Evolutionary conservation across 805 yeast genomes (phyloP), one percentile per base, ranked within the genome.

Genomic region (Clavispora carvajalis): DNA sequence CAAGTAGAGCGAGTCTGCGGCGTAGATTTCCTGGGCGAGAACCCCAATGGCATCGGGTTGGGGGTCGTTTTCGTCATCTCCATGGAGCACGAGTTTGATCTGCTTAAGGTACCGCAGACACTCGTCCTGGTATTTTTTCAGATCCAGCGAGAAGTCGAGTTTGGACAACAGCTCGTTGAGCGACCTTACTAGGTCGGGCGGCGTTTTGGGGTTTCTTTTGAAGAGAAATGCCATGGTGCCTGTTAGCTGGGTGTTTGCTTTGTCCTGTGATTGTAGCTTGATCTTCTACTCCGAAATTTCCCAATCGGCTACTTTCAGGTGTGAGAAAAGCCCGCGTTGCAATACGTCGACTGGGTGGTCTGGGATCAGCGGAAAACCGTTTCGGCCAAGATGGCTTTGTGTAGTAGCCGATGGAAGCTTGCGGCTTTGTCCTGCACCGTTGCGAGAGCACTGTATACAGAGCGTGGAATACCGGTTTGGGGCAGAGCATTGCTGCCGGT

Each of bases 141-240:
- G 38, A 45, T 75, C 79, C 22, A 54, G 54, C 7, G 65, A 52
- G 9, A 58, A 47, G 45, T 80, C 85, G 16, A 84, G 67, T 56
- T 84, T 84, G 12, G 70, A 57, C 9, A 89, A 71, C 53, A 79
- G 85, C 36, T 91, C 98, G 47, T 77, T 77, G 46, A 89, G 71
- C 6, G 81, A 79, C 36, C 86, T 74, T 3, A 88, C 83, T 43
- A 89, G 74, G 55, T 91, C 99, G 15, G 77, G 76, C 2, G 96
- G 95, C 1, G 96, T 81, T 60, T 88, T 89, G 8, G 95, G 96
- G 56, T 82, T 86, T 55, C 96, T 75, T 49, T 88, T 85, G 73
- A 93, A 91, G 52, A 93, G 69, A 55, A 91, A 91, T 10, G 96
- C 85, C 96, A 90, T 88, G 15, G 3, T 25, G 12, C 8, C 8